phyloP scores from a whole-genome alignment of 768 basidiomycete species.

The Pleurotus ostreatus region DNA sequence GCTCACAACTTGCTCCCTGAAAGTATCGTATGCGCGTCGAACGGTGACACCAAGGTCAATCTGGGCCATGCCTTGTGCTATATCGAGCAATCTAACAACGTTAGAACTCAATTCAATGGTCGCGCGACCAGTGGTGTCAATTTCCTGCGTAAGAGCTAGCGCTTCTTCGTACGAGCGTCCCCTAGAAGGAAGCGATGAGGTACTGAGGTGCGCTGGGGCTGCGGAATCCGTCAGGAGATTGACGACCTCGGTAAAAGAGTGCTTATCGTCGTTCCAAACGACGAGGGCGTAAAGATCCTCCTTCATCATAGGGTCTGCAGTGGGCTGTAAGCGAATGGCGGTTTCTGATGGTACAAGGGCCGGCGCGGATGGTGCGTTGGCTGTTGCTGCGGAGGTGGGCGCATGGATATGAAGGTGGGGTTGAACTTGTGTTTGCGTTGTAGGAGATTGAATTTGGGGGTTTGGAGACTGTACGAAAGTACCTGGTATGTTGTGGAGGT shows the following conservation, averaged over 20 bases:
- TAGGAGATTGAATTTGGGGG: not conserved
- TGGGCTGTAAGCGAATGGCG: slow-evolving; percentile 68
- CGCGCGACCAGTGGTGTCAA: slow-evolving; percentile 80
- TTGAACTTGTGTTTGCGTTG: not conserved
- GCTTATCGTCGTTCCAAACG: slow-evolving; percentile 97
- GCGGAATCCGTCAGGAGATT: slow-evolving; percentile 61
- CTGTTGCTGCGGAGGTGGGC: not conserved
- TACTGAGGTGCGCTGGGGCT: slow-evolving; percentile 13
- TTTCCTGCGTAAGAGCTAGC: slow-evolving; percentile 44
- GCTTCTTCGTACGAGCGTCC: slow-evolving; percentile 54
- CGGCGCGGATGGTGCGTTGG: not conserved
- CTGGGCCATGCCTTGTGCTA: slow-evolving; percentile 73
- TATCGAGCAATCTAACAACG: slow-evolving; percentile 57
- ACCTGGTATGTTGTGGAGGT: slow-evolving; percentile 2
- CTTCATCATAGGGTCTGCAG: slow-evolving; percentile 67
- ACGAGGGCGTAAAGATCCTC: slow-evolving; percentile 79
- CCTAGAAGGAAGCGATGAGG: not conserved
- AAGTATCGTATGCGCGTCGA: slow-evolving; percentile 81
- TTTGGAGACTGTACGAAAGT: not conserved
- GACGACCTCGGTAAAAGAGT: slow-evolving; percentile 86
- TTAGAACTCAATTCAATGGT: slow-evolving; percentile 74
- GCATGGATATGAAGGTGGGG: not conserved
- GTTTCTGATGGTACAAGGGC: slow-evolving; percentile 52
- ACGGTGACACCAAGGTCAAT: slow-evolving; percentile 93
- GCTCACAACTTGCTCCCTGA: slow-evolving; percentile 78